Evolutionary conservation across 331 rosid species (phyloP).

Genomic region (Cydonia oblonga): DNA sequence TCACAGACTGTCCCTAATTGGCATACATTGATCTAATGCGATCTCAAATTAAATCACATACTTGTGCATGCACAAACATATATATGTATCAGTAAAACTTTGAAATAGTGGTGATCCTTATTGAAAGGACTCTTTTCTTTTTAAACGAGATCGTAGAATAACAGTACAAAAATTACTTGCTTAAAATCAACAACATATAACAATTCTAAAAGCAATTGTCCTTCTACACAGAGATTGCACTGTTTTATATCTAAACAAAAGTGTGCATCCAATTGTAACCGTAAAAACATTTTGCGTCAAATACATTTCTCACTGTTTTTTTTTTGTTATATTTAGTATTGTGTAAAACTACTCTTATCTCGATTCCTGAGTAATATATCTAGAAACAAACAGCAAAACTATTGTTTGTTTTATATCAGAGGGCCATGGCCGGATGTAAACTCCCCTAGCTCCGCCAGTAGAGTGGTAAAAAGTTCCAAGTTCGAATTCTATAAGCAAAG

Average conservation of each 20-base stretch:
- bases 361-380: not conserved
- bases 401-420: not conserved
- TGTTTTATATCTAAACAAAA: too few species aligned
- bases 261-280: too few species aligned
- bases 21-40: not conserved
- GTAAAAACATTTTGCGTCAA: not conserved
- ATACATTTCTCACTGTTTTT: not conserved
- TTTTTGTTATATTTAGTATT: too few species aligned
- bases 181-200: not conserved
- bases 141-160: not conserved
- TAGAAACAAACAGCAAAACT: not conserved
- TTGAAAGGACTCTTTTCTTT: not conserved
- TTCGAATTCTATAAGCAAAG: not conserved
- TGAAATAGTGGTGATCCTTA: not conserved
- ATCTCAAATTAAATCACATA: not conserved
- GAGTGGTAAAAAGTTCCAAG: not conserved
- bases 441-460: not conserved
- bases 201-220: not conserved
- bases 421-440: not conserved
- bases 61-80: too few species aligned
- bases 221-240: not conserved
- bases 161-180: not conserved
- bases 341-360: not conserved
- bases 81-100: not conserved
- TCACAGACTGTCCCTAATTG: not conserved